These are phyloP conservation scores for Escovopsis sp. DNA, from an alignment of 2,329 filamentous ascomycete genomes.

Conservation along the genomic window DNA sequence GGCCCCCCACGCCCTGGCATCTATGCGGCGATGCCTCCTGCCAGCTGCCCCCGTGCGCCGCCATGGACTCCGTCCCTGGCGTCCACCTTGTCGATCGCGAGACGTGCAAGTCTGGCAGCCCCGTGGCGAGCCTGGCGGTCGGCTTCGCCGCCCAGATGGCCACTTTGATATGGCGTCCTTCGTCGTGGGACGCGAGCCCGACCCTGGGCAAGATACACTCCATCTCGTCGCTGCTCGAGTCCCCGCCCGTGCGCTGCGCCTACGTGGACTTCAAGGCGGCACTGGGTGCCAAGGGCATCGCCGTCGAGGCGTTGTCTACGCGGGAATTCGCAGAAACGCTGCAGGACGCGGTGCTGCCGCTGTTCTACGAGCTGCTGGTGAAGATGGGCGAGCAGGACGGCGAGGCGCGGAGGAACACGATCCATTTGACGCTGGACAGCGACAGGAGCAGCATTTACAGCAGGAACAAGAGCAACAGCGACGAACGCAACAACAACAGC, in stretches of 20 bases:
- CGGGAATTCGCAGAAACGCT: slow-evolving; percentile 1
- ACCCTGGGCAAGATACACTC: slow-evolving; percentile 6
- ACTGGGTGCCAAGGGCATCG: not conserved
- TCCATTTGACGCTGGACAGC: too few species aligned
- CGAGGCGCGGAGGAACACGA: too few species aligned
- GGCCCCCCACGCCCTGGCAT: slow-evolving; percentile 6
- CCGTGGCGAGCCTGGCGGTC: slow-evolving; percentile 6
- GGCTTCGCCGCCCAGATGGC: slow-evolving; percentile 9
- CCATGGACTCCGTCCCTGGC: slow-evolving; percentile 4
- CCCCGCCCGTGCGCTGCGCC: slow-evolving; percentile 11
- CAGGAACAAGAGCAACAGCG: too few species aligned
- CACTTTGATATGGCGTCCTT: slow-evolving; percentile 1
- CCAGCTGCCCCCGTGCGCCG: slow-evolving; percentile 3
- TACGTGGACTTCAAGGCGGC: slow-evolving; percentile 8
- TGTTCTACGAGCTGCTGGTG: not conserved
- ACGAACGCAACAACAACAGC: too few species aligned
- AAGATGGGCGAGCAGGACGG: not conserved
- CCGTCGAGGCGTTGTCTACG: not conserved
- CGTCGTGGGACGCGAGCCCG: slow-evolving; percentile 1
- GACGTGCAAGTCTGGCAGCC: slow-evolving; percentile 3
- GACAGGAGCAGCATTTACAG: too few species aligned
- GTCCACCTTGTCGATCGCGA: slow-evolving; percentile 3
- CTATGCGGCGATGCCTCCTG: slow-evolving; percentile 10
- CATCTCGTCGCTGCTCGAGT: slow-evolving; percentile 12
- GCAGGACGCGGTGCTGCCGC: not conserved